Conservation (phyloP, 805 yeast genomes). For the Candida pseudoglaebosa region DNA sequence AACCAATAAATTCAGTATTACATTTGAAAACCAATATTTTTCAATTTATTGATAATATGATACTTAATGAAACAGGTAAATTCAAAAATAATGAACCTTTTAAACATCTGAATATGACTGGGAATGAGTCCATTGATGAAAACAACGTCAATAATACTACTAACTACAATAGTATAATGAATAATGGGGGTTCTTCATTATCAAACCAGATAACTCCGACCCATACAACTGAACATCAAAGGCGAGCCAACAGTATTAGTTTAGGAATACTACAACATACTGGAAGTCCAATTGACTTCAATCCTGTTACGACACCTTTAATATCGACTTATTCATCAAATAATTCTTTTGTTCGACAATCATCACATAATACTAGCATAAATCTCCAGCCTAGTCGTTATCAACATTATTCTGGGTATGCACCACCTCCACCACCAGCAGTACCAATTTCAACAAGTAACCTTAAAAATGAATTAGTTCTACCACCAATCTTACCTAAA, state of each 20-base stretch:
- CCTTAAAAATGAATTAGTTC: slow-evolving; percentile 7
- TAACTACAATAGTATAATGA: too few relatives aligned
- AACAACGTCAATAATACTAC: neutral
- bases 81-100: neutral
- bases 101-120: neutral
- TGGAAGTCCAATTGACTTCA: neutral
- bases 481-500: slow-evolving; percentile 12
- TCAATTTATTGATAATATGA: slow-evolving; percentile 1
- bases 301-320: neutral
- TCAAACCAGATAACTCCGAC: slow-evolving; percentile 5
- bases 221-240: neutral
- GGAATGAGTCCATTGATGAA: neutral
- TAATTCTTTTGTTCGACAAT: neutral
- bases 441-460: neutral
- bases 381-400: slow-evolving; percentile 4
- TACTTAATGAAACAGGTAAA: neutral
- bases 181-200: slow-evolving; percentile 7
- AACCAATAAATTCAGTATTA: neutral
- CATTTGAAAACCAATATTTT: neutral
- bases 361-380: neutral
- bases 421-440: slow-evolving; percentile 11
- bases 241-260: slow-evolving; percentile 2
- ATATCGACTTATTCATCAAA: neutral
- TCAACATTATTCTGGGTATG: slow-evolving; percentile 8
- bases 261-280: slow-evolving; percentile 3